A percentile compares a stretch with the other conserved stretches of the same genome.
Conservation (phyloP, 306 rosid genomes). For the Mimosa bimucronata region DNA sequence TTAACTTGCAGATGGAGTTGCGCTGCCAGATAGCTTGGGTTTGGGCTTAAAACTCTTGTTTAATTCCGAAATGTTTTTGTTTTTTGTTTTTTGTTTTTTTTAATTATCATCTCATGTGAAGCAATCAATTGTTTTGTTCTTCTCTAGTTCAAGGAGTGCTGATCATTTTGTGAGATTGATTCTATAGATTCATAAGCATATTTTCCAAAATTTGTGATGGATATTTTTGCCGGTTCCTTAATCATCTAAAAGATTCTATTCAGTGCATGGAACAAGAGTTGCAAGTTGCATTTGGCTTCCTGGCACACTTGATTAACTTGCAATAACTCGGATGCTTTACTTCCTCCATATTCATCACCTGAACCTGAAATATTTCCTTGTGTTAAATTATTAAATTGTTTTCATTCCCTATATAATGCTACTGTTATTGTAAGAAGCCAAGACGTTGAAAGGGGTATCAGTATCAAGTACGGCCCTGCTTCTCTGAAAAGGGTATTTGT, state of each 20-base stretch:
- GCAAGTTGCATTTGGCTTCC: constrained; percentile 28
- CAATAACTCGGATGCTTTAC: constrained; percentile 13
- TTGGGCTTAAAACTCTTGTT: constrained; percentile 69
- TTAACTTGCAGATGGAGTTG: constrained; percentile 77
- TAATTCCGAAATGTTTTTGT: constrained; percentile 72
- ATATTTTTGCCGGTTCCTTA: constrained; percentile 33
- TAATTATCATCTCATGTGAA: constrained; percentile 50
- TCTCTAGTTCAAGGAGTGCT: constrained; percentile 65
- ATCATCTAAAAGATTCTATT: constrained; percentile 41
- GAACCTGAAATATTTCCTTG: constrained; percentile 15
- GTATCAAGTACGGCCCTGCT: constrained; percentile 16
- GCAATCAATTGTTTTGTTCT: constrained; percentile 58
- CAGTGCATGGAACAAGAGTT: constrained; percentile 36
- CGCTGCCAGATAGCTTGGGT: constrained; percentile 58
- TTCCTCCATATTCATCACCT: constrained; percentile 32
- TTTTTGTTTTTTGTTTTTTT: constrained; percentile 39
- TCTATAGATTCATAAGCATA: constrained; percentile 61
- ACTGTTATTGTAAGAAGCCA: constrained; percentile 27
- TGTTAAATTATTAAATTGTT: neutral
- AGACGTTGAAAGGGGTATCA: constrained; percentile 16
- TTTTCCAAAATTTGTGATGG: constrained; percentile 49
- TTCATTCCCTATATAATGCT: constrained; percentile 11
- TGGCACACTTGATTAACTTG: constrained; percentile 26
- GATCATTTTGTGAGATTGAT: constrained; percentile 64
- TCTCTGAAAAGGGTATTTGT: constrained; percentile 21